Evolutionary conservation across 805 yeast genomes (phyloP).

Genomic region (Candida odintsovae): DNA sequence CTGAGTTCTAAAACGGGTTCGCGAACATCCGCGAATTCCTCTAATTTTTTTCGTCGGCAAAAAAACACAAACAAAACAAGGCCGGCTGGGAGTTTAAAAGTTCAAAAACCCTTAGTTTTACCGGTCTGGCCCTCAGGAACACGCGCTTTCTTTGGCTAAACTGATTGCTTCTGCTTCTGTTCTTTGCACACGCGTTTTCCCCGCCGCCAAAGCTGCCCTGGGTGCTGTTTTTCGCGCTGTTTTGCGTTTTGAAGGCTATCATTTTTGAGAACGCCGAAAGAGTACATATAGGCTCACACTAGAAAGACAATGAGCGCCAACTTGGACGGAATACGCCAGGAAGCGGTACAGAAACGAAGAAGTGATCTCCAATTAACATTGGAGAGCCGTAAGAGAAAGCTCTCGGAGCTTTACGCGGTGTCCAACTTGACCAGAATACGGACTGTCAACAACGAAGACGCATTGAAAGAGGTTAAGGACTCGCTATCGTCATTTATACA

Average conservation of each 20-base stretch:
- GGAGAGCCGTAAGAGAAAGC: slow-evolving; percentile 46
- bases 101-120: neutral
- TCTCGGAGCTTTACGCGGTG: slow-evolving; percentile 57
- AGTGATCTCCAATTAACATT: slow-evolving; percentile 33
- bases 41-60: neutral
- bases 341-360: slow-evolving; percentile 39
- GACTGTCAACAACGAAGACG: slow-evolving; percentile 33
- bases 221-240: neutral
- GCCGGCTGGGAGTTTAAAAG: neutral
- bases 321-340: slow-evolving; percentile 31
- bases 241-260: neutral
- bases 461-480: slow-evolving; percentile 33
- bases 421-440: slow-evolving; percentile 43
- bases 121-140: neutral
- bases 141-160: neutral
- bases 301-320: slow-evolving; percentile 8
- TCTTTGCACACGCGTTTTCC: neutral
- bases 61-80: neutral
- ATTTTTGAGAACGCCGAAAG: neutral
- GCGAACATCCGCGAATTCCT: neutral
- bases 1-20: neutral
- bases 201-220: neutral
- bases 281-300: neutral
- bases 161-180: neutral
- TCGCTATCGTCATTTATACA: slow-evolving; percentile 41